A percentile compares a stretch with the other conserved stretches of the same genome.
Conservation (phyloP, 805 yeast species). For the Clavispora santaluciae region DNA sequence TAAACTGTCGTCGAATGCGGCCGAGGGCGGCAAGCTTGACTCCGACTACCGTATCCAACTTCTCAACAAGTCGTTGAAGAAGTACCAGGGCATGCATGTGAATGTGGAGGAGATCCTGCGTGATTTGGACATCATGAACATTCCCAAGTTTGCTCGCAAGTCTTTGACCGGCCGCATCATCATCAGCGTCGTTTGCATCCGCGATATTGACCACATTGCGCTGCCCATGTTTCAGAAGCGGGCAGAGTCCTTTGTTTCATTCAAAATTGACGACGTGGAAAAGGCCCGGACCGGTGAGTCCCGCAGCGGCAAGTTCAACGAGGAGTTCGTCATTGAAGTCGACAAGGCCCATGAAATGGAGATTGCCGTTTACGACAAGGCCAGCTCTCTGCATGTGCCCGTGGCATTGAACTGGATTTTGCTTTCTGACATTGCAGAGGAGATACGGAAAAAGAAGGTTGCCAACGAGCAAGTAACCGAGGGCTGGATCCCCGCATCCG, state of each 20-base stretch:
- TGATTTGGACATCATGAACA: slow-evolving; percentile 60
- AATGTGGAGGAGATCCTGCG: slow-evolving; percentile 61
- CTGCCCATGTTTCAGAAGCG: slow-evolving; percentile 72
- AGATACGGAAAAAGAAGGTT: slow-evolving; percentile 83
- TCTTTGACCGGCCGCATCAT: slow-evolving; percentile 79
- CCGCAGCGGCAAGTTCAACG: slow-evolving; percentile 77
- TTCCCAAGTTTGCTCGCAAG: slow-evolving; percentile 71
- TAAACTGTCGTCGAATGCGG: slow-evolving; percentile 75
- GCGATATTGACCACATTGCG: slow-evolving; percentile 91
- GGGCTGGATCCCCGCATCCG: slow-evolving; percentile 87
- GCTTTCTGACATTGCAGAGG: slow-evolving; percentile 89
- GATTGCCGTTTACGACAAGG: slow-evolving; percentile 77
- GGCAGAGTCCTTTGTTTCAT: slow-evolving; percentile 71
- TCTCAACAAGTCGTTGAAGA: slow-evolving; percentile 74
- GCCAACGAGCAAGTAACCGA: slow-evolving; percentile 57
- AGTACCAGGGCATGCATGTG: slow-evolving; percentile 86
- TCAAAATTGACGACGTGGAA: slow-evolving; percentile 87
- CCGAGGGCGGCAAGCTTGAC: slow-evolving; percentile 82
- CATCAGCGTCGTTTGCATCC: slow-evolving; percentile 67
- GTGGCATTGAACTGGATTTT: slow-evolving; percentile 92
- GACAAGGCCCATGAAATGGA: slow-evolving; percentile 93
- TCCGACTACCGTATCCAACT: slow-evolving; percentile 81
- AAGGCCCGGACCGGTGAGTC: slow-evolving; percentile 71
- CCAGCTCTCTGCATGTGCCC: slow-evolving; percentile 64
- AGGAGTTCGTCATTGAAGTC: slow-evolving; percentile 72